These are phyloP conservation scores for Potentilla sterilis DNA, from an alignment of 306 rosid genomes.

Conservation along the genomic window DNA sequence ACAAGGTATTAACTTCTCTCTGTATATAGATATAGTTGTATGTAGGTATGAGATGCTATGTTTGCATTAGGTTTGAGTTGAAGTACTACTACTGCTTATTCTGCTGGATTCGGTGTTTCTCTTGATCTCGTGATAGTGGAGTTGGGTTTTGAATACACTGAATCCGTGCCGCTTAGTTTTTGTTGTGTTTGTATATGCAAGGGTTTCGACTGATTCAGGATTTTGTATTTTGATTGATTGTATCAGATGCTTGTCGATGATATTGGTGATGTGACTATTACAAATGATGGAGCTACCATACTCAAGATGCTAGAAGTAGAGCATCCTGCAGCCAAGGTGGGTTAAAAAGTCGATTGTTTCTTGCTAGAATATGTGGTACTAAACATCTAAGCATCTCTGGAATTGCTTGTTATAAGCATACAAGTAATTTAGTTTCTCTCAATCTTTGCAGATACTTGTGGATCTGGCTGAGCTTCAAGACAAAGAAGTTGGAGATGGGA, in stretches of 20 bases:
- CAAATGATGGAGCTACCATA: slow-evolving; percentile 95
- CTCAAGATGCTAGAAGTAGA: slow-evolving; percentile 97
- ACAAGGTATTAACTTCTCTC: slow-evolving; percentile 53
- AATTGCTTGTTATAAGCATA: neutral
- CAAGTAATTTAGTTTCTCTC: neutral
- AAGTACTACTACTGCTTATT: neutral
- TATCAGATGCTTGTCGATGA: slow-evolving; percentile 95
- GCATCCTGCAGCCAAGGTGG: slow-evolving; percentile 98
- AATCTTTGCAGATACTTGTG: slow-evolving; percentile 66
- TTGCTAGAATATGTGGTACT: neutral
- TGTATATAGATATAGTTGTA: neutral
- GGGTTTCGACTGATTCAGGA: neutral
- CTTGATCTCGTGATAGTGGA: neutral
- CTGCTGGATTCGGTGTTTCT: neutral
- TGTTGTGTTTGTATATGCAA: neutral
- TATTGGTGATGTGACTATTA: slow-evolving; percentile 88
- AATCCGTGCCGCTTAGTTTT: neutral
- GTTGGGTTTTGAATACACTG: neutral
- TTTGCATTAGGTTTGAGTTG: neutral
- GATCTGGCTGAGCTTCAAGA: slow-evolving; percentile 97
- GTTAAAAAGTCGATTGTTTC: neutral
- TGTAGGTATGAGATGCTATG: neutral
- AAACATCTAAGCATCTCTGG: neutral
- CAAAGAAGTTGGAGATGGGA: slow-evolving; percentile 96
- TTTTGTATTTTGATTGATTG: slow-evolving; percentile 12